Percentiles rank a stretch among this genome's conserved stretches.
phyloP scores from a whole-genome alignment of 768 basidiomycete species.

The Mrakia hoshinonis region DNA sequence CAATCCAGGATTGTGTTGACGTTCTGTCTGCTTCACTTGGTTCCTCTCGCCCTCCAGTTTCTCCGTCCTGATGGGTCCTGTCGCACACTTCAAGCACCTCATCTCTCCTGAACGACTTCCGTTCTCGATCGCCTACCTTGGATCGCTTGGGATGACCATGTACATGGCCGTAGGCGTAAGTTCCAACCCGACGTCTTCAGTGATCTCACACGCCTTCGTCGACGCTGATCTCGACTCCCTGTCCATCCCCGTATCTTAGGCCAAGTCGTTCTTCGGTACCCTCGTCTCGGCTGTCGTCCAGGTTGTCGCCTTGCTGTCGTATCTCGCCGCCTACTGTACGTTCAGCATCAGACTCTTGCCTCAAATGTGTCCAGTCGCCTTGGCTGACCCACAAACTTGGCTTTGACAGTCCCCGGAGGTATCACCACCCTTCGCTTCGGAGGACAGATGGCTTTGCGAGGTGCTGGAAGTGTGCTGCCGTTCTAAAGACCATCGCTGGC shows the following conservation, averaged over 20 bases:
- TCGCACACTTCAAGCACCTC: slow-evolving; percentile 63
- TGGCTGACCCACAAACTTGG: neutral
- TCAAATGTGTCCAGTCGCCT: neutral
- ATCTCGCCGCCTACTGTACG: slow-evolving; percentile 74
- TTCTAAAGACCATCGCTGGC: slow-evolving; percentile 46
- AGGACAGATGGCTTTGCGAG: slow-evolving; percentile 63
- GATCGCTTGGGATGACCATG: slow-evolving; percentile 72
- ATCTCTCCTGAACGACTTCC: slow-evolving; percentile 38
- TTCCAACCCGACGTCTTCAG: slow-evolving; percentile 24
- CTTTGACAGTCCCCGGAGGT: slow-evolving; percentile 58
- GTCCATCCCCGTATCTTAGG: slow-evolving; percentile 42
- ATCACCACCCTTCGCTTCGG: slow-evolving; percentile 40
- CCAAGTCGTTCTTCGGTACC: slow-evolving; percentile 76
- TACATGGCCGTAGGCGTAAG: slow-evolving; percentile 85
- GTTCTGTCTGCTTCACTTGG: neutral
- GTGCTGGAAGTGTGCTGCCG: slow-evolving; percentile 73
- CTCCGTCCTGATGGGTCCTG: slow-evolving; percentile 25
- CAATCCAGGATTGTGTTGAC: neutral
- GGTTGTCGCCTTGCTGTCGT: slow-evolving; percentile 75
- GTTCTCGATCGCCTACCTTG: slow-evolving; percentile 65
- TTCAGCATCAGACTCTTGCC: neutral
- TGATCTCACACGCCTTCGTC: no score
- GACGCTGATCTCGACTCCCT: neutral
- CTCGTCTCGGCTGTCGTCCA: slow-evolving; percentile 68
- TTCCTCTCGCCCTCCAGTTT: slow-evolving; percentile 1